A percentile compares a stretch with the other conserved stretches of the same genome.
phyloP scores from a whole-genome alignment of 2,329 filamentous ascomycete species.

The Ophiocordyceps camponoti-floridani region DNA sequence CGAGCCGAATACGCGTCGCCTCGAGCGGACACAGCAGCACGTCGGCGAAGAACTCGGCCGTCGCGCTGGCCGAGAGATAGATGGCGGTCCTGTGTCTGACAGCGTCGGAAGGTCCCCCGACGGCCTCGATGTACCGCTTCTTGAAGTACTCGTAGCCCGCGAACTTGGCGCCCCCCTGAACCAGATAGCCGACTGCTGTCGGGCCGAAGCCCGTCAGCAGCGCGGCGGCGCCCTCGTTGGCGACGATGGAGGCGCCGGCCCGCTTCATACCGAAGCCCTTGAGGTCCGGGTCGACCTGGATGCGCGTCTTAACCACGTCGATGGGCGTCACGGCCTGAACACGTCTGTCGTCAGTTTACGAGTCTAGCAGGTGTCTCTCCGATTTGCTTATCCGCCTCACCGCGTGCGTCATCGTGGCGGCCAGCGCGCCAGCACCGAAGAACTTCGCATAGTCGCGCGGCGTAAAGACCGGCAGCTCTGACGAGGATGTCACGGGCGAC shows the following conservation, averaged over 20 bases:
- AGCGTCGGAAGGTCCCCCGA: conserved; percentile 33
- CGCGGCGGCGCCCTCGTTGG: conserved; percentile 61
- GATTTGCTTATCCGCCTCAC: no score
- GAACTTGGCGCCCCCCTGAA: conserved; percentile 83
- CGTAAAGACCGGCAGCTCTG: conserved; percentile 21
- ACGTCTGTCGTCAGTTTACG: no score
- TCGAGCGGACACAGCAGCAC: conserved; percentile 80
- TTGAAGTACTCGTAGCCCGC: conserved; percentile 92
- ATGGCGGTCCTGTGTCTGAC: conserved; percentile 31
- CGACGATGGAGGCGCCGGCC: conserved; percentile 61
- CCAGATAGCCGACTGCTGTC: conserved; percentile 73
- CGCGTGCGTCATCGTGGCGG: conserved; percentile 32
- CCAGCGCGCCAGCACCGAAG: conserved; percentile 33
- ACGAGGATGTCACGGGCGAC: no score
- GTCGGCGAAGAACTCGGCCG: conserved; percentile 56
- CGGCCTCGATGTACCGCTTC: conserved; percentile 58
- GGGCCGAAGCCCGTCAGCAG: conserved; percentile 72
- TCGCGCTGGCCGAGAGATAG: conserved; percentile 56
- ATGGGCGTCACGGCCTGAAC: conserved; percentile 37
- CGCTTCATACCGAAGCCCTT: conserved; percentile 74
- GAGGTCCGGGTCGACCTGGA: conserved; percentile 72
- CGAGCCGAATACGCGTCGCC: conserved; percentile 62
- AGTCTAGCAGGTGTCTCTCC: no score
- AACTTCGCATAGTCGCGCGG: conserved; percentile 30
- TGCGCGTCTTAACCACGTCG: conserved; percentile 73